Evolutionary conservation across 1,284 basidiomycete genomes (phyloP).

Genomic region (Ceratobasidium sp.): DNA sequence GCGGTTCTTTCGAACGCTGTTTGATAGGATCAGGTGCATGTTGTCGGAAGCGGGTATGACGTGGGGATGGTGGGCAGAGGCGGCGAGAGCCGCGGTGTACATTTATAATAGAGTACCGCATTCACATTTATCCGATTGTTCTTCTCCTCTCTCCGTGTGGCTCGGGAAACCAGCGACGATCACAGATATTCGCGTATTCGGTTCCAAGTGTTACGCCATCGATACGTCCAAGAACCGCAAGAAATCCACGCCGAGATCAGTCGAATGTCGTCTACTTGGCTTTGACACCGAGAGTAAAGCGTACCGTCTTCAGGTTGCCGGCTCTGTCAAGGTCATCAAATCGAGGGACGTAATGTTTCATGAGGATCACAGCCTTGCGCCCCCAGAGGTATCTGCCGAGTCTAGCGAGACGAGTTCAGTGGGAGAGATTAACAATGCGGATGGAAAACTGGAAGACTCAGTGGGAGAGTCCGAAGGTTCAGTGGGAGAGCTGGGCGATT

Average conservation of each 20-base stretch:
- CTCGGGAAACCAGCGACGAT: background rate
- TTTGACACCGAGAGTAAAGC: conserved; percentile 27
- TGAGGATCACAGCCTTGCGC: conserved; percentile 7
- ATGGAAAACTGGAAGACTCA: too few relatives aligned
- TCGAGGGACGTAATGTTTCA: conserved; percentile 44
- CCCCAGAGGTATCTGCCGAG: background rate
- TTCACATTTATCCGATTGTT: background rate
- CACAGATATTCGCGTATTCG: background rate
- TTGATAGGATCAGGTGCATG: conserved; percentile 49
- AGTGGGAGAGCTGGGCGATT: background rate
- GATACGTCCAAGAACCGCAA: background rate
- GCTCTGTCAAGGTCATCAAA: conserved; percentile 3
- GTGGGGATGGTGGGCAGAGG: conserved; percentile 49
- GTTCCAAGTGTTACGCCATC: conserved; percentile 17
- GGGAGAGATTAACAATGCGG: too few relatives aligned
- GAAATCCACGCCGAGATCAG: background rate
- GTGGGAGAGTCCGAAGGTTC: conserved; percentile 3
- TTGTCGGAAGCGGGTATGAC: conserved; percentile 47
- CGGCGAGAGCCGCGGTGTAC: conserved; percentile 10
- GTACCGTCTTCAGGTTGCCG: background rate
- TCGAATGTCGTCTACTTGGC: conserved; percentile 25
- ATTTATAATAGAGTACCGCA: conserved; percentile 16
- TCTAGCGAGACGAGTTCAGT: too few relatives aligned
- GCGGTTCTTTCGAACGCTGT: conserved; percentile 53
- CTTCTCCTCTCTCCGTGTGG: background rate